Evolutionary conservation across 2,329 filamentous ascomycete species (phyloP), one percentile per base, ranked within the genome.

Genomic region (Xenoacremonium recifei): DNA sequence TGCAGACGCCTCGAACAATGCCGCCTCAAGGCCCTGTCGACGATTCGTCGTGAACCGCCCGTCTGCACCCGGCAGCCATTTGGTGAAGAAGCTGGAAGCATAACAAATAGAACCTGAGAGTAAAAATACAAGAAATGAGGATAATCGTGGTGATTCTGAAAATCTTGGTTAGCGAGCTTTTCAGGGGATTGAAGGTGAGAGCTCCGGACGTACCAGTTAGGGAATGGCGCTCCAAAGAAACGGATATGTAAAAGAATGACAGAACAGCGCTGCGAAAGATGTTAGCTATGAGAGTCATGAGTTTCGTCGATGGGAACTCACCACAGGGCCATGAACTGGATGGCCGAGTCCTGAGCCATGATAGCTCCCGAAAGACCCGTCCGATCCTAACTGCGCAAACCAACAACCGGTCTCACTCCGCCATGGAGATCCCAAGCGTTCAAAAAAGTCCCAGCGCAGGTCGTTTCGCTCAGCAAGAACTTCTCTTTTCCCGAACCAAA

Each of bases 211-310:
- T 57, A 76, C 76, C 71, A 47, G 72, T 69, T 39, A 78, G 60
- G 16, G 70, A 72, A 50, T 77, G 73, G 29, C 67, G 66, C 43
- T 76, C 68, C 11, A 76, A 55, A 6, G 66, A 71, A 46, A 67
- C 62, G 3, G 67, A 69, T 12, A 77, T 63, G 62, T 73, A 77
- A 32, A 71, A 54, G 55, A 77, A 75, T 3, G 73, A 76, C 34
- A 64, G 53, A 12, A 73, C 53, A 46, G 71, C 69, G 54, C 75
- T 78, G 20, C 6, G 3, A 21, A n/a, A 40, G 23, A 36, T 36
- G 43, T 32, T 39, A 39, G 29, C 4, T 4, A 21, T 36, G 11
- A 15, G 12, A 5, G 19, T 9, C 15, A 18, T 31, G 7, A 23
- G 9, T 23, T 15, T 19, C 27, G 16, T 27, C 3, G 4, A 29